Evolutionary conservation across 306 rosid species (phyloP), one percentile per base, ranked within the genome.

Genomic region (Sesbania bispinosa): DNA sequence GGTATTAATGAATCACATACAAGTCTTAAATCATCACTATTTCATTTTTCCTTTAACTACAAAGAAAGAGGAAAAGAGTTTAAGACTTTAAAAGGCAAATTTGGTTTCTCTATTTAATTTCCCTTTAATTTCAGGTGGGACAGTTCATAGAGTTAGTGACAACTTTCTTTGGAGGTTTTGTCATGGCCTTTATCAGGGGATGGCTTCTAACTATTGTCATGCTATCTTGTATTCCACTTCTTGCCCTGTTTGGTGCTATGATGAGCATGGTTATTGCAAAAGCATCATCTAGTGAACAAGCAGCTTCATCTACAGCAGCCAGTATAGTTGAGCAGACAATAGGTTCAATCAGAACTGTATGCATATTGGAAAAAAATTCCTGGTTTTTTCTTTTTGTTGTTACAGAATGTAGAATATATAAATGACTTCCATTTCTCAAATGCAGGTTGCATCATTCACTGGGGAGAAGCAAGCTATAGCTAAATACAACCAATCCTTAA

Each of bases 391-490:
- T 8, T 42, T 64, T 42, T 62, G 15, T 50, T 7, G 1, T 16
- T 36, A 14, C 58, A 13, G 30, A 73, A 63, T 62, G 7, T 26
- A 13, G 30, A 73, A 63, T 62, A 10, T 26, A 50, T 63, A 64
- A 50, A 63, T 61, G 45, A 15, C 11, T 24, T 42, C 36, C 4
- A 30, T 55, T 62, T 10, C 10, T 5, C 53, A 55, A 16, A 16
- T 46, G 60, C 82, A 91, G 97, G 93, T 88, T 64, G 93, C 93
- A 46, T 85, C 97, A 38, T 91, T 89, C 83, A 87, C 96, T 0
- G 93, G 97, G 54, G 97, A 92, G 74, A 92, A 85, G 54, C 81
- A 80, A 77, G 92, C 96, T 36, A 73, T 87, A 73, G 77, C 74
- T 14, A 81, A 80, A 38, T 88, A 91, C 60, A 79, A 87, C 69